These are phyloP conservation scores for Colletotrichum caudatum DNA, from an alignment of 2,329 filamentous ascomycete species.

Conservation along the genomic window DNA sequence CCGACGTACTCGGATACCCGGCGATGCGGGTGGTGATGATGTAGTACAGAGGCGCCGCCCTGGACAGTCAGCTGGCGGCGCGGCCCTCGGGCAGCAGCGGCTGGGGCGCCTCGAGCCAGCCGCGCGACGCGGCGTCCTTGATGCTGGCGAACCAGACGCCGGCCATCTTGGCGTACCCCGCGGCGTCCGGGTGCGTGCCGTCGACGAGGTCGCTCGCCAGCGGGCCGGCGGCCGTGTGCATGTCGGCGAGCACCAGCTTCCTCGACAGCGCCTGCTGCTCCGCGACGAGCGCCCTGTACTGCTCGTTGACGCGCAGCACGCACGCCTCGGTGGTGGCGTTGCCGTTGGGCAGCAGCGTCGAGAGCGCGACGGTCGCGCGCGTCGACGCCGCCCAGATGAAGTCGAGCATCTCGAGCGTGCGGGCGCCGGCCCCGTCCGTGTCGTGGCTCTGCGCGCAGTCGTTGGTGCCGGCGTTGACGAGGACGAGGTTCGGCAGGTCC, in stretches of 20 bases:
- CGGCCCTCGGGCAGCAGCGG: conserved; percentile 9
- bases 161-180: conserved; percentile 58
- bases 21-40: conserved; percentile 14
- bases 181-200: conserved; percentile 54
- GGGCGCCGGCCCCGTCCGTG: conserved; percentile 47
- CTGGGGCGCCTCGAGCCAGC: conserved; percentile 44
- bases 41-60: conserved; percentile 15
- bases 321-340: conserved; percentile 45
- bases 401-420: conserved; percentile 53
- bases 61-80: conserved; percentile 19
- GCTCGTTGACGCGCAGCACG: conserved; percentile 51
- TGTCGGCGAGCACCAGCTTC: conserved; percentile 55
- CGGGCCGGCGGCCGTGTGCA: conserved; percentile 51
- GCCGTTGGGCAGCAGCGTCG: conserved; percentile 53
- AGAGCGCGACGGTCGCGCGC: conserved; percentile 52
- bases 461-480: conserved; percentile 59
- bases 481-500: conserved; percentile 54
- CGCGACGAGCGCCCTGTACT: conserved; percentile 48
- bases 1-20: neutral
- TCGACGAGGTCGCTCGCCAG: conserved; percentile 51
- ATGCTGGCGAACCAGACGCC: conserved; percentile 51
- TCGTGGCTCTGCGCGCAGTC: conserved; percentile 53
- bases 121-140: conserved; percentile 45
- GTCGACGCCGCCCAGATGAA: conserved; percentile 50
- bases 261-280: conserved; percentile 47